phyloP scores from a whole-genome alignment of 129 eudicot species.

The Helichrysum umbraculigerum region DNA sequence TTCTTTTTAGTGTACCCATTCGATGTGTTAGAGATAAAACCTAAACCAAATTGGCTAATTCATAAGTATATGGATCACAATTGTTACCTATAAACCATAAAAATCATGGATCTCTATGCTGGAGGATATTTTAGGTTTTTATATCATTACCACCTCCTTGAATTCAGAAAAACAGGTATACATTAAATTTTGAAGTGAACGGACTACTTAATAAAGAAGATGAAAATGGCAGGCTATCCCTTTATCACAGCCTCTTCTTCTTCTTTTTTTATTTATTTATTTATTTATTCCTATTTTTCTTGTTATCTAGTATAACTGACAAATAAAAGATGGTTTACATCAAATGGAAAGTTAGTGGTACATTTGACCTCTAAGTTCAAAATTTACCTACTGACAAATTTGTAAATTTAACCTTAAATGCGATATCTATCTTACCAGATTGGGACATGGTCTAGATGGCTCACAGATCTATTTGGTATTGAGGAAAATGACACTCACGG shows the following conservation, averaged over 20 bases:
- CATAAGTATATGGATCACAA: too few species aligned
- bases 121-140: background rate
- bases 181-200: constrained; percentile 12
- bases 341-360: background rate
- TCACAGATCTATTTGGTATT: constrained; percentile 75
- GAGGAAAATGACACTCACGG: constrained; percentile 59
- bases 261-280: background rate
- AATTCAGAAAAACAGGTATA: background rate
- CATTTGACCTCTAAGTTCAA: constrained; percentile 11
- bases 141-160: constrained; percentile 4
- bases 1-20: background rate
- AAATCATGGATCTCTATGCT: background rate
- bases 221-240: constrained; percentile 8
- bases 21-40: background rate
- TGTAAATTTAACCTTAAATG: constrained; percentile 3
- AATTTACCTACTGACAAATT: background rate
- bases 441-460: constrained; percentile 95
- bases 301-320: background rate
- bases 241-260: background rate
- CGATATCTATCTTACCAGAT: constrained; percentile 41
- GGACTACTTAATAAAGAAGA: background rate
- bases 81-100: background rate
- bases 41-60: background rate
- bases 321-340: background rate
- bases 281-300: background rate